Evolutionary conservation across 192 early-diverging fungal species (phyloP), one percentile per base, ranked within the genome.

Genomic region (Gigaspora rosea): DNA sequence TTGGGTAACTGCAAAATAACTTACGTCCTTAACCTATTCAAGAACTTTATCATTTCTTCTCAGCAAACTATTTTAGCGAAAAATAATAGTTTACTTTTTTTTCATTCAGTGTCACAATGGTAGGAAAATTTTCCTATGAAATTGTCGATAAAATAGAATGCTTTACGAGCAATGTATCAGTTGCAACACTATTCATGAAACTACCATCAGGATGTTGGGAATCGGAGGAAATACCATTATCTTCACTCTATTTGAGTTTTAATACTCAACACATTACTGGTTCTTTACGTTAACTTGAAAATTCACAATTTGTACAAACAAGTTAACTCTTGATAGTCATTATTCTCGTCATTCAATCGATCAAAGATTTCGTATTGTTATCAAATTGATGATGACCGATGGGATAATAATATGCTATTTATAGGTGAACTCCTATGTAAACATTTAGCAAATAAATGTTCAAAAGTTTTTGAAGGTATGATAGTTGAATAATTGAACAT

Each of bases 221-320:
- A 64, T 16, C 63, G 3, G 63, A 64, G 36, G 63, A 64, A 13
- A 64, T 64, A 64, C 63, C 63, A 5, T 4, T 64, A 35, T 64
- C 63, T 7, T 36, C 63, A 16, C 63, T 33, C 16, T 64, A 65
- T 36, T 65, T 65, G 18, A 65, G 63, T 65, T 65, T 65, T 36
- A 36, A 65, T 7, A 65, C 63, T 65, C 63, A 65, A 65, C 63
- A 27, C 18, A 41, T 65, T 65, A 3, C 63, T 41, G 63, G 63
- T 18, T 65, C 63, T 36, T 46, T 65, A 65, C 32, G 63, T 16
- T 35, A 65, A 18, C 32, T 65, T 35, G 63, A 65, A 41, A 65
- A 65, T 65, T 41, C 32, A 36, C 63, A 65, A 65, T 65, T 65
- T 65, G 18, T 65, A 35, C 63, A 35, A 18, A 65, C 63, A 65